Conservation (phyloP, 2,329 filamentous ascomycete species). For the Cryphonectria japonica region DNA sequence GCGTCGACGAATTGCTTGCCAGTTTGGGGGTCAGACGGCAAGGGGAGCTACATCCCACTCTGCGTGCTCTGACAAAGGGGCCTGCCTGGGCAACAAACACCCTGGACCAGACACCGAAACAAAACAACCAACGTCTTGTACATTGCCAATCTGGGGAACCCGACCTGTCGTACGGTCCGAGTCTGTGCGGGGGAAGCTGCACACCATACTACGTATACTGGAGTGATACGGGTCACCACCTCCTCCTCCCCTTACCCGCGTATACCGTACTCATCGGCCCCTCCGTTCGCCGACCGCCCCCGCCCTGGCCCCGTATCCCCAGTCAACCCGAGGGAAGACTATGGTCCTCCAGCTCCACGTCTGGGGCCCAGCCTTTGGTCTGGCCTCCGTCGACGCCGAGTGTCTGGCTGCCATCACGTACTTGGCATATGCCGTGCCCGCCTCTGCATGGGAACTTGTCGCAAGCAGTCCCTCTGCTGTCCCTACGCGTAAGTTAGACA, state of each 20-base stretch:
- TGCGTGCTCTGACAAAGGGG: background rate
- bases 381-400: conserved; percentile 89
- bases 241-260: background rate
- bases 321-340: background rate
- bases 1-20: background rate
- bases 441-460: conserved; percentile 68
- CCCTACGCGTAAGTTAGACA: conserved; percentile 65
- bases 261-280: background rate
- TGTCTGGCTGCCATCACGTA: conserved; percentile 85
- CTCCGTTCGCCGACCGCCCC: background rate
- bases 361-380: conserved; percentile 86
- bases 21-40: background rate
- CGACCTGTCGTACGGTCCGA: background rate
- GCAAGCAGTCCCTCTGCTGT: conserved; percentile 72
- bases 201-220: background rate
- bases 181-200: conserved; percentile 1
- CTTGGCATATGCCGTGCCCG: conserved; percentile 65
- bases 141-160: conserved; percentile 1
- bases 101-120: background rate
- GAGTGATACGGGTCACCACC: background rate
- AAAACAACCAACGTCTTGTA: background rate
- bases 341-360: conserved; percentile 76
- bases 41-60: background rate
- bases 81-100: background rate
- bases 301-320: conserved; percentile 2